Percentiles rank a stretch among this genome's conserved stretches.
Conservation (phyloP, 1,139 yeast genomes). For the Lipomyces yarrowii region DNA sequence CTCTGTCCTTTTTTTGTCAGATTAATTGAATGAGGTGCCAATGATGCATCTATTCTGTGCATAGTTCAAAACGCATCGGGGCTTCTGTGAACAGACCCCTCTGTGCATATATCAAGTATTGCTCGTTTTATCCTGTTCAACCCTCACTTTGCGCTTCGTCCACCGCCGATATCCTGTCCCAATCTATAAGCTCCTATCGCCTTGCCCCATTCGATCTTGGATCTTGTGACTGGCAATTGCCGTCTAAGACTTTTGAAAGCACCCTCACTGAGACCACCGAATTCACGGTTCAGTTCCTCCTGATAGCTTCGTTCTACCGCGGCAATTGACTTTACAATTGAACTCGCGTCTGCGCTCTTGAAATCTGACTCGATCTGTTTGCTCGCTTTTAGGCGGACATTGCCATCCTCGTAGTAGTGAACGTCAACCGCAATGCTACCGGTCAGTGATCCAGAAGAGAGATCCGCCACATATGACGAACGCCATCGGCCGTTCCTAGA, state of each 20-base stretch:
- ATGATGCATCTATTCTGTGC: neutral
- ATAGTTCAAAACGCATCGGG: neutral
- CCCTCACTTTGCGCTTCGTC: slow-evolving; percentile 14
- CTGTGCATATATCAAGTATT: neutral
- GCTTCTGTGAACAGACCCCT: neutral
- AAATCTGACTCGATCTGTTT: slow-evolving; percentile 44
- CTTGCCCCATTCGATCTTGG: slow-evolving; percentile 93
- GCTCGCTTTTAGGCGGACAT: slow-evolving; percentile 71
- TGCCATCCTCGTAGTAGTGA: slow-evolving; percentile 95
- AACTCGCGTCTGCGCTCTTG: slow-evolving; percentile 34
- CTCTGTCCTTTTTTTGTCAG: neutral
- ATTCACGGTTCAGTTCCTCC: slow-evolving; percentile 60
- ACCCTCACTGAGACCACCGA: slow-evolving; percentile 73
- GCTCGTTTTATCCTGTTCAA: neutral
- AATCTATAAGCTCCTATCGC: slow-evolving; percentile 87
- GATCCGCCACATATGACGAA: slow-evolving; percentile 58
- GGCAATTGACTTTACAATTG: slow-evolving; percentile 56
- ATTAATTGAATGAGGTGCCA: neutral
- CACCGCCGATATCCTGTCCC: slow-evolving; percentile 69
- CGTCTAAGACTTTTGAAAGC: slow-evolving; percentile 85
- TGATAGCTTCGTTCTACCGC: slow-evolving; percentile 65
- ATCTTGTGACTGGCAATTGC: slow-evolving; percentile 86
- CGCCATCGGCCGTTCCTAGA: slow-evolving; percentile 77
- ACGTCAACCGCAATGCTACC: slow-evolving; percentile 72
- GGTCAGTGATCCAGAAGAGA: slow-evolving; percentile 39